These are phyloP conservation scores for Trichoderma hamatum DNA, from an alignment of 2,329 filamentous ascomycete genomes.

Conservation along the genomic window DNA sequence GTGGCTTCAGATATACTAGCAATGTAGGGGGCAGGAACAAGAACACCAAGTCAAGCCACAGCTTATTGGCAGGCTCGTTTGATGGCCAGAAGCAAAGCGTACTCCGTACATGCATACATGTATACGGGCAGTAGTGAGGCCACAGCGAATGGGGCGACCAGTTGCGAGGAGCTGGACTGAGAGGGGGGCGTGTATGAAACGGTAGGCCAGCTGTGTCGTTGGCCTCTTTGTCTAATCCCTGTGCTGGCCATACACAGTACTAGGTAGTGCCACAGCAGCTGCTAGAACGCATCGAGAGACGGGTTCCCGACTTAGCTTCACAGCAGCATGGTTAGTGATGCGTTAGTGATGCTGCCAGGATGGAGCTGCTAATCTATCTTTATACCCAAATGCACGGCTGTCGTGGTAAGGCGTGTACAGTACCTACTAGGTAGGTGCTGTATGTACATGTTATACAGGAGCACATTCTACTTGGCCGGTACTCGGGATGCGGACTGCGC, in stretches of 20 bases:
- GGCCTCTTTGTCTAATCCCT: neutral
- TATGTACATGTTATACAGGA: neutral
- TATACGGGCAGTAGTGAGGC: neutral
- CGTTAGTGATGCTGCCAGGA: slow-evolving; percentile 6
- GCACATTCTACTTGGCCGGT: neutral
- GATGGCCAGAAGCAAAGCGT: slow-evolving; percentile 11
- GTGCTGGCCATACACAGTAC: neutral
- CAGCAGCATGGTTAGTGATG: no score
- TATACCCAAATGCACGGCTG: slow-evolving; percentile 25
- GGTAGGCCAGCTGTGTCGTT: neutral
- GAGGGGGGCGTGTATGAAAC: slow-evolving; percentile 21
- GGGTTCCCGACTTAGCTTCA: slow-evolving; percentile 19
- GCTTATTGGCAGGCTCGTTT: slow-evolving; percentile 6
- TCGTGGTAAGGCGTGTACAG: neutral
- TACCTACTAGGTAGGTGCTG: no score
- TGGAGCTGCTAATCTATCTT: slow-evolving; percentile 7
- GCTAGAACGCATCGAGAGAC: slow-evolving; percentile 5
- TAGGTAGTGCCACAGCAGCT: neutral
- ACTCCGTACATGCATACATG: neutral
- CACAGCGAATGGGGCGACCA: neutral
- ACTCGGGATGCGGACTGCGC: neutral
- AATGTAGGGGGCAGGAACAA: neutral
- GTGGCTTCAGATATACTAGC: slow-evolving; percentile 11
- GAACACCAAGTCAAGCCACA: neutral
- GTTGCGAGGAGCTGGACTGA: neutral